phyloP scores from a whole-genome alignment of 768 basidiomycete genomes.

The Auriscalpium microsporum region DNA sequence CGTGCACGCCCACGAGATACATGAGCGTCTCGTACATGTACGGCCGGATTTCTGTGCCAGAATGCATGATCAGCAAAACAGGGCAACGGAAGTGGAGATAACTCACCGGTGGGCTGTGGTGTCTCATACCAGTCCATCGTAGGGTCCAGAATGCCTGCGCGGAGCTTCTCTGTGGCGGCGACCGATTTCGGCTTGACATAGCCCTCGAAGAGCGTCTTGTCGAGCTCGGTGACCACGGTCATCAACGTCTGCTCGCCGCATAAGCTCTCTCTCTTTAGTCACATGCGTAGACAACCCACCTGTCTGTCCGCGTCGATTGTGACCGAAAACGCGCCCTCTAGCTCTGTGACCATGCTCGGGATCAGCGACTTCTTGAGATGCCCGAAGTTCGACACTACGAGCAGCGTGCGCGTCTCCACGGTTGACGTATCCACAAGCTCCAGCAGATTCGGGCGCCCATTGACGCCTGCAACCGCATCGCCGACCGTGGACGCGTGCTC shows the following conservation, averaged over 20 bases:
- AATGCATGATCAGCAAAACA: not conserved
- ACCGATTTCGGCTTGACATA: slow-evolving; percentile 78
- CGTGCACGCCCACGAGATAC: slow-evolving; percentile 84
- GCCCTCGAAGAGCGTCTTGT: slow-evolving; percentile 82
- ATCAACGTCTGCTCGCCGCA: slow-evolving; percentile 46
- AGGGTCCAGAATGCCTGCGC: slow-evolving; percentile 69
- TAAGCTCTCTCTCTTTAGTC: too few relatives aligned
- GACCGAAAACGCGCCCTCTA: slow-evolving; percentile 68
- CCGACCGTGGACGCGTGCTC: slow-evolving; percentile 30
- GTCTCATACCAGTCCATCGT: slow-evolving; percentile 93
- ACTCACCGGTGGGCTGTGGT: slow-evolving; percentile 79
- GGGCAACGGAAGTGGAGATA: not conserved
- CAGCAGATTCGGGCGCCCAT: slow-evolving; percentile 36
- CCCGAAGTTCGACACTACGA: slow-evolving; percentile 85
- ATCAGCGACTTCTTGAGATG: slow-evolving; percentile 63
- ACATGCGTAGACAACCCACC: slow-evolving; percentile 27
- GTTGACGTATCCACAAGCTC: slow-evolving; percentile 56
- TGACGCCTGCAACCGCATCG: slow-evolving; percentile 18
- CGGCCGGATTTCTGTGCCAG: slow-evolving; percentile 71
- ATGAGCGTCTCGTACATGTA: slow-evolving; percentile 90
- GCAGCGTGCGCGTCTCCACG: slow-evolving; percentile 68
- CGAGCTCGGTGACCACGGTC: slow-evolving; percentile 74
- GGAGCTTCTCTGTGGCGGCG: slow-evolving; percentile 57
- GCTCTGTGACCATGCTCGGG: slow-evolving; percentile 70
- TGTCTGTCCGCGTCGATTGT: slow-evolving; percentile 65